These are phyloP conservation scores for Trichoderma asperelloides DNA, from an alignment of 495 filamentous ascomycete genomes.

Conservation along the genomic window DNA sequence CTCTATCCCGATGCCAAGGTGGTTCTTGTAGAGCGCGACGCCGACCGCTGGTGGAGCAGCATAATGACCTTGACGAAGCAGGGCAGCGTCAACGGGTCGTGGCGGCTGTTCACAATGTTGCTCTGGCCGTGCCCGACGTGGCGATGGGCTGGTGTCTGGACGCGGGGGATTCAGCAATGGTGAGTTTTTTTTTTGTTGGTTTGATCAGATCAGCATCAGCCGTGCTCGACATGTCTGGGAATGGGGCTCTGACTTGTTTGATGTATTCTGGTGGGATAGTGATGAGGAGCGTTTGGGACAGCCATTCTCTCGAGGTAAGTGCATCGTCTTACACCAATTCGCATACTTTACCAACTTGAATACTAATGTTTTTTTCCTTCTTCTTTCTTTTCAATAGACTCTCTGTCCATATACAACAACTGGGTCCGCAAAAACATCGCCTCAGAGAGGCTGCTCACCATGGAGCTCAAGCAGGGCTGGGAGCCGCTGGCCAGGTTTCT, in stretches of 20 bases:
- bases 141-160: not conserved
- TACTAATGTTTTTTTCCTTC: too few species aligned
- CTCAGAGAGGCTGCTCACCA: slow-evolving; percentile 32
- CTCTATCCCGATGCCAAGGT: slow-evolving; percentile 31
- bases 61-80: not conserved
- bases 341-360: too few species aligned
- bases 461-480: slow-evolving; percentile 36
- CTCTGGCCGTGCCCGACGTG: slow-evolving; percentile 9
- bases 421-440: slow-evolving; percentile 26
- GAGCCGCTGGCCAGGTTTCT: slow-evolving; percentile 31
- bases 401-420: slow-evolving; percentile 23
- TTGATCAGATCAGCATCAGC: too few species aligned
- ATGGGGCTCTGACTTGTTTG: too few species aligned
- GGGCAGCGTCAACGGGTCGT: not conserved
- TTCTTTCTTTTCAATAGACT: slow-evolving; percentile 10
- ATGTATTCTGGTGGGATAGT: not conserved
- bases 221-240: too few species aligned
- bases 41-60: slow-evolving; percentile 10
- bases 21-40: slow-evolving; percentile 24
- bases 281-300: not conserved
- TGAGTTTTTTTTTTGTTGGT: not conserved
- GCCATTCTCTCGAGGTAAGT: not conserved
- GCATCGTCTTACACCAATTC: not conserved
- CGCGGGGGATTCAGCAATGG: not conserved
- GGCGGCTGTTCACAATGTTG: slow-evolving; percentile 11